phyloP scores from a whole-genome alignment of 1,139 yeast species.

The Arxiozyma telluris region DNA sequence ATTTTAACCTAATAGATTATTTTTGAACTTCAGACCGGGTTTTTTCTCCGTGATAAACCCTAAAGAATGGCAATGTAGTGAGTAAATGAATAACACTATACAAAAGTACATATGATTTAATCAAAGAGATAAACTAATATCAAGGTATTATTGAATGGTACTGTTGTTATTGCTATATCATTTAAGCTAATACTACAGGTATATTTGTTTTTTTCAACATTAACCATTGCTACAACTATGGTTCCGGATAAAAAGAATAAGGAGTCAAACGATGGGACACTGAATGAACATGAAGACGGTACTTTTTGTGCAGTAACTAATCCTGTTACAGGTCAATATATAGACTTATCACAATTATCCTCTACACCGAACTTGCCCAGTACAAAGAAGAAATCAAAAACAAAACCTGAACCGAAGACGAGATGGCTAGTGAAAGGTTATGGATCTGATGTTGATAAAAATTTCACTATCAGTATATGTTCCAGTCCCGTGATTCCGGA shows the following conservation, averaged over 20 bases:
- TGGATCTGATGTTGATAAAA: slow-evolving; percentile 58
- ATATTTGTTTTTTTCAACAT: no score
- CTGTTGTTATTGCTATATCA: not conserved
- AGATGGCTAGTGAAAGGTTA: slow-evolving; percentile 61
- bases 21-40: not conserved
- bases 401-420: slow-evolving; percentile 9
- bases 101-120: no score
- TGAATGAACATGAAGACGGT: not conserved
- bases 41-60: not conserved
- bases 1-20: not conserved
- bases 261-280: not conserved
- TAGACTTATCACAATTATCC: slow-evolving; percentile 27
- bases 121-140: no score
- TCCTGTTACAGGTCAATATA: slow-evolving; percentile 26
- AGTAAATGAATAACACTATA: no score
- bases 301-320: slow-evolving; percentile 29
- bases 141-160: no score
- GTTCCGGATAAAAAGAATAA: not conserved
- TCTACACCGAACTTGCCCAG: slow-evolving; percentile 19
- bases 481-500: slow-evolving; percentile 36
- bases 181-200: not conserved
- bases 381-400: slow-evolving; percentile 4
- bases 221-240: not conserved
- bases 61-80: not conserved
- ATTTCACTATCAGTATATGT: slow-evolving; percentile 76